A percentile compares a stretch with the other conserved stretches of the same genome.
These are phyloP conservation scores for Xylaria sp. DNA, from an alignment of 495 filamentous ascomycete genomes.

Conservation along the genomic window DNA sequence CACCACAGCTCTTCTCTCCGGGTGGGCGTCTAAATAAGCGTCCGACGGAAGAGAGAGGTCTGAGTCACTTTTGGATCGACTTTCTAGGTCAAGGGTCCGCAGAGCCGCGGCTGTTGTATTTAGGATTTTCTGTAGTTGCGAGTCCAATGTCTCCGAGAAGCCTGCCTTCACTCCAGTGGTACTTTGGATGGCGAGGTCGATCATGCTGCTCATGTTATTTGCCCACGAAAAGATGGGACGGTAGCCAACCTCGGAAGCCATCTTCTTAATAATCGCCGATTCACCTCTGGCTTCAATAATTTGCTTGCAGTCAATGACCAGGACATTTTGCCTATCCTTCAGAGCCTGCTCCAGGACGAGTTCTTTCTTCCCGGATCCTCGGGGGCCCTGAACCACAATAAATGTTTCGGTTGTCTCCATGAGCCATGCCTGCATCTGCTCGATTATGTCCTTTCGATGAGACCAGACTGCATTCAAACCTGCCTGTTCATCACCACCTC, in stretches of 20 bases:
- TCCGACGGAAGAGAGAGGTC: conserved; percentile 79
- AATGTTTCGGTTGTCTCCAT: conserved; percentile 89
- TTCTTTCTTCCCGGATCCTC: conserved; percentile 90
- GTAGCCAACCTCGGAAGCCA: conserved; percentile 87
- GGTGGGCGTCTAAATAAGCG: conserved; percentile 90
- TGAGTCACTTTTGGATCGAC: conserved; percentile 71
- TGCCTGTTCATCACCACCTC: conserved; percentile 65
- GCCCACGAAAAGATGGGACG: conserved; percentile 94
- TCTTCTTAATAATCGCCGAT: conserved; percentile 80
- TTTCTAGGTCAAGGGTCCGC: conserved; percentile 73
- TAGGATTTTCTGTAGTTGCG: conserved; percentile 89
- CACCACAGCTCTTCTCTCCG: conserved; percentile 82
- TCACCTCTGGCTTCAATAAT: conserved; percentile 93
- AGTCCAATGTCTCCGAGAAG: conserved; percentile 92
- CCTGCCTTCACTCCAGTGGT: conserved; percentile 94
- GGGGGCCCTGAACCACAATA: conserved; percentile 90
- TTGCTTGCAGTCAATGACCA: conserved; percentile 94
- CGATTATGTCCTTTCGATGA: conserved; percentile 80
- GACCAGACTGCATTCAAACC: conserved; percentile 85
- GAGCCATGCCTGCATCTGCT: conserved; percentile 83
- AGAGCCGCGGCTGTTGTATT: conserved; percentile 85
- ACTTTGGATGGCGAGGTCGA: conserved; percentile 91
- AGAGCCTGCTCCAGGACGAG: conserved; percentile 85
- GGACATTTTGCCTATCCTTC: conserved; percentile 74
- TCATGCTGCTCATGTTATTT: conserved; percentile 89